Conservation (phyloP, 2,329 filamentous ascomycete species). For the Stachybotrys chlorohalonatus region DNA sequence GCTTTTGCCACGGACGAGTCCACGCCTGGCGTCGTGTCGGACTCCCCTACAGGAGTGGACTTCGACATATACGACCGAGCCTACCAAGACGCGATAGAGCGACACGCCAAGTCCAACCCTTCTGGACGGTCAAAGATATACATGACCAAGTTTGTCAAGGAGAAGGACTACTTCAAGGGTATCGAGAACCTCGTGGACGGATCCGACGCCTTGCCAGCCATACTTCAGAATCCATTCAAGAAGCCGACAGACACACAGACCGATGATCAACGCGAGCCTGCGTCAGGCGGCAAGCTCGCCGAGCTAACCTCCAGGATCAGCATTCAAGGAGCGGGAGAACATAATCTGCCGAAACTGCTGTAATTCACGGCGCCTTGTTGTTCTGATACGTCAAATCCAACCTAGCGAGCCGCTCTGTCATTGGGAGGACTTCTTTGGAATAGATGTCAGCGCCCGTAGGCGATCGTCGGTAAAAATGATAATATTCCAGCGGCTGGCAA, state of each 20-base stretch:
- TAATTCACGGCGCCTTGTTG: background rate
- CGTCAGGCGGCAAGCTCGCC: constrained; percentile 9
- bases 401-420: too few relatives aligned
- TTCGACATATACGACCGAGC: constrained; percentile 85
- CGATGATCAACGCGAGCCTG: constrained; percentile 3
- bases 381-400: too few relatives aligned
- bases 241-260: background rate
- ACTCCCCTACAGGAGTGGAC: constrained; percentile 76
- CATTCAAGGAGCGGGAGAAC: background rate
- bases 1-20: constrained; percentile 30
- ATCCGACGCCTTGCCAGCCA: constrained; percentile 6
- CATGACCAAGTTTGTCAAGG: constrained; percentile 37
- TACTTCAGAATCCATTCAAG: background rate
- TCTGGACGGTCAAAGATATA: constrained; percentile 35
- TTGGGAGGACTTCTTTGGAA: too few relatives aligned
- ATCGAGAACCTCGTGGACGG: constrained; percentile 28
- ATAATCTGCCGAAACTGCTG: background rate
- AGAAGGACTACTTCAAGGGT: constrained; percentile 28
- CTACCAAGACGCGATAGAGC: constrained; percentile 68
- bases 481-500: too few relatives aligned
- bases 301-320: constrained; percentile 12
- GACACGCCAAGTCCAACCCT: constrained; percentile 50
- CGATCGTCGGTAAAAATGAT: too few relatives aligned
- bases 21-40: constrained; percentile 53
- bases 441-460: too few relatives aligned